A percentile compares a stretch with the other conserved stretches of the same genome.
Evolutionary conservation across 2,329 filamentous ascomycete genomes (phyloP).

Genomic region (Pyricularia sp.): DNA sequence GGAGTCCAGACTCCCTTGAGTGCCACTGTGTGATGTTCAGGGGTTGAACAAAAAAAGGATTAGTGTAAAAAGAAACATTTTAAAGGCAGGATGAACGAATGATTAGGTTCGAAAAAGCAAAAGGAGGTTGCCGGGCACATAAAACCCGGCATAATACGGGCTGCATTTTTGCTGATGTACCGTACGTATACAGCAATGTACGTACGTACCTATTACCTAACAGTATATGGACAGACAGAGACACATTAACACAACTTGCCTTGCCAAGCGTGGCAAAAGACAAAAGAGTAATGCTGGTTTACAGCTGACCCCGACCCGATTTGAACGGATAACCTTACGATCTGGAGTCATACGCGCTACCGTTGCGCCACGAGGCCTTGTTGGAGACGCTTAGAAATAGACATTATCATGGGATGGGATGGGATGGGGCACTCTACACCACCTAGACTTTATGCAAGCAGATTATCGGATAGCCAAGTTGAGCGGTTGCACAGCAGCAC

Average conservation of each 20-base stretch:
- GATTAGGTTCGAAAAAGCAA: not conserved
- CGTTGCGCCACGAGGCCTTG: conserved; percentile 2
- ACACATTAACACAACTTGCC: too few species aligned
- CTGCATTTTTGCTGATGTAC: too few species aligned
- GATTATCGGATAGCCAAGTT: not conserved
- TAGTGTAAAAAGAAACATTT: not conserved
- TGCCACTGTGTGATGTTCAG: not conserved
- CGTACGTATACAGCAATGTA: too few species aligned
- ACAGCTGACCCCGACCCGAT: conserved; percentile 3
- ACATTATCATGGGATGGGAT: not conserved
- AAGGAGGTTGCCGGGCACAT: not conserved
- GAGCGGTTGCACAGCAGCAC: not conserved
- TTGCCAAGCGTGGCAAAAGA: not conserved
- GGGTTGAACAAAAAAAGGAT: not conserved
- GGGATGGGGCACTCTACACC: not conserved
- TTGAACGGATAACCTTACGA: conserved; percentile 4
- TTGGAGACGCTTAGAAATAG: not conserved
- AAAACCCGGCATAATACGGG: not conserved
- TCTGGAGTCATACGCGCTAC: conserved; percentile 3
- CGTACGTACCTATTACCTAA: too few species aligned
- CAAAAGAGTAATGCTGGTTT: not conserved
- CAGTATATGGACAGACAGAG: too few species aligned
- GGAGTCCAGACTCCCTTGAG: not conserved
- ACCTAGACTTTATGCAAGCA: not conserved
- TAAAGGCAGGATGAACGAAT: not conserved